Evolutionary conservation across 2,329 filamentous ascomycete species (phyloP).

Genomic region (Verruconis gallopava): DNA sequence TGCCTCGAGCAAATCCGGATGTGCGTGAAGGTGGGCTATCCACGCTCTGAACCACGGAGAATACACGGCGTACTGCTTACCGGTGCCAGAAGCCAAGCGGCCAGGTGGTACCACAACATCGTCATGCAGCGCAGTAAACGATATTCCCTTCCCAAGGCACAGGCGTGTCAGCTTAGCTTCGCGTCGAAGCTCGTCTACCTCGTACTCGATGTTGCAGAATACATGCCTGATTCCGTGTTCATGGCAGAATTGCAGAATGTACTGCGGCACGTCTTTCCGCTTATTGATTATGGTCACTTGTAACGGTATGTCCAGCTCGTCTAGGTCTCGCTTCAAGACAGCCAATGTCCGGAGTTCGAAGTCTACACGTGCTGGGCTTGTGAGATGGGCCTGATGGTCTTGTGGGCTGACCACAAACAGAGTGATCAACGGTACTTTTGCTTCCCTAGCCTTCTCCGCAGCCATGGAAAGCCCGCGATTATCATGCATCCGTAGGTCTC

Average conservation of each 20-base stretch:
- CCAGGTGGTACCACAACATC: constrained; percentile 37
- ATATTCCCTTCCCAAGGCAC: constrained; percentile 33
- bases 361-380: constrained; percentile 34
- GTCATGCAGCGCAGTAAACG: constrained; percentile 34
- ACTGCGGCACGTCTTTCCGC: constrained; percentile 29
- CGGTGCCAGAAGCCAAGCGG: constrained; percentile 27
- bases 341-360: constrained; percentile 34
- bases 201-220: constrained; percentile 35
- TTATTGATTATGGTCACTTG: constrained; percentile 31
- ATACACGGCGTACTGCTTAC: constrained; percentile 39
- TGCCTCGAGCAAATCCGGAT: constrained; percentile 31
- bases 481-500: constrained; percentile 37
- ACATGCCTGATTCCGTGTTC: constrained; percentile 33
- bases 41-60: constrained; percentile 37
- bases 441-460: constrained; percentile 31
- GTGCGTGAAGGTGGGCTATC: constrained; percentile 29
- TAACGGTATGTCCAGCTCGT: constrained; percentile 36
- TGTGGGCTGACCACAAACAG: constrained; percentile 34
- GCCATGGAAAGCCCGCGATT: constrained; percentile 36
- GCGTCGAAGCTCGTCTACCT: constrained; percentile 32
- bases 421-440: constrained; percentile 30
- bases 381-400: constrained; percentile 39
- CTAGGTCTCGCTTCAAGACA: constrained; percentile 33
- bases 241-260: constrained; percentile 30
- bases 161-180: constrained; percentile 32